Evolutionary conservation across 2,329 filamentous ascomycete genomes (phyloP).

Genomic region (Colletotrichum abscissum): DNA sequence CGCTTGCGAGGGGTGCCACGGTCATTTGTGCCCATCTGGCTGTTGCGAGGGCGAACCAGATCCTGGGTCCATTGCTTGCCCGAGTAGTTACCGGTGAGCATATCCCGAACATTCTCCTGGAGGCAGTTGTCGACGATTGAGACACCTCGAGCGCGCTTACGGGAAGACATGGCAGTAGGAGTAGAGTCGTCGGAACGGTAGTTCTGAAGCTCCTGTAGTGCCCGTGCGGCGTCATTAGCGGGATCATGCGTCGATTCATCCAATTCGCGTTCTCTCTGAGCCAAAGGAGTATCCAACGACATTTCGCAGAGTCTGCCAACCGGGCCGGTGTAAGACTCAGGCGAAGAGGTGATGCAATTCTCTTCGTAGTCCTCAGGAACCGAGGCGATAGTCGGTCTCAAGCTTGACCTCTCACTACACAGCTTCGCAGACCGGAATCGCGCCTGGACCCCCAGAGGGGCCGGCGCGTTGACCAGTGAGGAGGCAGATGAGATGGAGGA

Average conservation of each 20-base stretch:
- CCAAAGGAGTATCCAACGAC: constrained; percentile 59
- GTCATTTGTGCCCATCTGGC: constrained; percentile 41
- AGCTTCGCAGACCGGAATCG: constrained; percentile 72
- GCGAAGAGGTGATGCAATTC: constrained; percentile 63
- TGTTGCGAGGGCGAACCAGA: constrained; percentile 51
- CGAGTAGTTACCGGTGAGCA: constrained; percentile 58
- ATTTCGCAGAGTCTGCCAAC: constrained; percentile 63
- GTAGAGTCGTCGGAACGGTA: constrained; percentile 54
- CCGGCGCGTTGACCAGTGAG: constrained; percentile 70
- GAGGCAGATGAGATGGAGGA: constrained; percentile 74
- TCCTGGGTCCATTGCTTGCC: constrained; percentile 49
- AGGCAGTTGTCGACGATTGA: constrained; percentile 67
- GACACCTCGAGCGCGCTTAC: constrained; percentile 69
- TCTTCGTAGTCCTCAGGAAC: constrained; percentile 68
- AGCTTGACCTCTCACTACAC: constrained; percentile 65
- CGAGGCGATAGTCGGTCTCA: constrained; percentile 64
- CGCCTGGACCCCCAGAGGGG: constrained; percentile 69
- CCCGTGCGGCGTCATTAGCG: constrained; percentile 65
- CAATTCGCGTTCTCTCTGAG: constrained; percentile 57
- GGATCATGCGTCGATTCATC: constrained; percentile 56
- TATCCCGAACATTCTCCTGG: constrained; percentile 75
- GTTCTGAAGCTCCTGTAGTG: constrained; percentile 71
- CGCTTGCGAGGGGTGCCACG: constrained; percentile 65
- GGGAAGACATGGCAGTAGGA: constrained; percentile 47
- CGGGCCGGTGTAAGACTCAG: constrained; percentile 66